phyloP scores from a whole-genome alignment of 805 yeast genomes.

The Diddensiella transvaalensis region DNA sequence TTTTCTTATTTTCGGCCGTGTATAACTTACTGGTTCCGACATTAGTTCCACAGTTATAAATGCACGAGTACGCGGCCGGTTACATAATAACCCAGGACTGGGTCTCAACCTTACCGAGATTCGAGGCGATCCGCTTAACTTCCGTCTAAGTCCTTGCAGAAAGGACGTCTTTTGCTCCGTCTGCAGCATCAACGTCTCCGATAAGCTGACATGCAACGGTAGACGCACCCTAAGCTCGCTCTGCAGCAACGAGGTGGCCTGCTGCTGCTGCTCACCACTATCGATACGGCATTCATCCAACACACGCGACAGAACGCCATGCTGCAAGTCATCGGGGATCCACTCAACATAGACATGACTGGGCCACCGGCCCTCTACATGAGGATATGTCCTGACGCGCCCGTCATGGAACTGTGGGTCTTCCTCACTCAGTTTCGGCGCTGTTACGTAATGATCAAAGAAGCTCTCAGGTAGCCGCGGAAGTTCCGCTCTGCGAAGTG shows the following conservation, averaged over 20 bases:
- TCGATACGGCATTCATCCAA: not conserved
- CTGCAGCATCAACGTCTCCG: conserved; percentile 28
- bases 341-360: conserved; percentile 29
- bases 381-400: conserved; percentile 18
- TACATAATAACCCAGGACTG: conserved; percentile 7
- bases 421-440: conserved; percentile 15
- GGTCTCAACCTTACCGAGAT: not conserved
- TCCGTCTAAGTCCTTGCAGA: not conserved
- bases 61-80: conserved; percentile 15
- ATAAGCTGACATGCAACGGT: conserved; percentile 28
- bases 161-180: conserved; percentile 14
- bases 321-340: conserved; percentile 17
- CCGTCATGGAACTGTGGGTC: conserved; percentile 23
- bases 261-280: not conserved
- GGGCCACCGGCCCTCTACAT: conserved; percentile 28
- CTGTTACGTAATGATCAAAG: conserved; percentile 20
- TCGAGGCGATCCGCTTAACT: not conserved
- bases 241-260: conserved; percentile 17
- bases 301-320: conserved; percentile 3
- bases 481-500: not conserved
- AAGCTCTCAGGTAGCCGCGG: conserved; percentile 26
- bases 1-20: too few species aligned
- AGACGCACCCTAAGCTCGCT: conserved; percentile 22
- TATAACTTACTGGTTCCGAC: too few species aligned
- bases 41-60: conserved; percentile 15